Base-by-base conservation (phyloP, 208 protist genomes). In the Trypanosoma mega region DNA sequence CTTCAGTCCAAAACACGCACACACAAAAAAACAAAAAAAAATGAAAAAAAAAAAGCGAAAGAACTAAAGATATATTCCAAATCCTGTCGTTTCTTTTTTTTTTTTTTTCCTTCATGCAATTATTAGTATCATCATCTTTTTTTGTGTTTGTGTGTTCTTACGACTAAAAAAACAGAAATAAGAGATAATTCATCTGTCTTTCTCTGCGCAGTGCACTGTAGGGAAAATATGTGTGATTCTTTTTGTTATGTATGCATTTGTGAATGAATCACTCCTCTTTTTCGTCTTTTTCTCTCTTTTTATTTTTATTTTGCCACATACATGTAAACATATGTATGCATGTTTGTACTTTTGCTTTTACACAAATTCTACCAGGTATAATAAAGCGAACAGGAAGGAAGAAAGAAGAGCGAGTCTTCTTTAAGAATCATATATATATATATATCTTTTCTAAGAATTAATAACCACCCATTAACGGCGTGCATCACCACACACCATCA, bases 251-350 rank as follows among this genome's bases (percentile, higher is more conserved):
- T n/a, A n/a, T n/a, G n/a, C n/a, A n/a, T n/a, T n/a, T n/a, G n/a
- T n/a, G n/a, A n/a, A n/a, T n/a, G n/a, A n/a, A n/a, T n/a, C n/a
- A n/a, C n/a, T n/a, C n/a, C n/a, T n/a, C n/a, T n/a, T n/a, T n/a
- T n/a, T n/a, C n/a, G n/a, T n/a, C n/a, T n/a, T n/a, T n/a, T n/a
- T n/a, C n/a, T n/a, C n/a, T n/a, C n/a, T n/a, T n/a, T n/a, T n/a
- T n/a, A n/a, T n/a, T 36, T n/a, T 18, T 21, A 4, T 47, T 50
- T 47, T 27, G n/a, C 20, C 14, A 58, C 30, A 58, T 30, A 58
- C n/a, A 58, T 39, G 12, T 16, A 58, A 29, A 58, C 45, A 41
- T 63, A 33, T 51, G 29, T 33, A 33, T 52, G 33, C 33, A 33
- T 52, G n/a, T n/a, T n/a, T n/a, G n/a, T n/a, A n/a, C n/a, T n/a